Conservation (phyloP, 805 yeast species). For the Vanderwaltozyma verrucispora region DNA sequence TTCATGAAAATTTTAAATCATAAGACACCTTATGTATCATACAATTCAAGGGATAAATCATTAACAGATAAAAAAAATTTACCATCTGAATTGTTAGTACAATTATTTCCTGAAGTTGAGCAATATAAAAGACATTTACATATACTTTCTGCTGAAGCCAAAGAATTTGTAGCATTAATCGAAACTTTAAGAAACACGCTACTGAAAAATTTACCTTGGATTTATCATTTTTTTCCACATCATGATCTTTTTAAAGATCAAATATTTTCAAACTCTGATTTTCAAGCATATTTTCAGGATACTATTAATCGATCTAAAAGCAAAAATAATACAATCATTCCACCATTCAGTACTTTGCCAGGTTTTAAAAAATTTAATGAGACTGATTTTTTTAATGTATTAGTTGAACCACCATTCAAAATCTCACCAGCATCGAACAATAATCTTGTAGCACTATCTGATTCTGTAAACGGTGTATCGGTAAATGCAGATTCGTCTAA, state of each 20-base stretch:
- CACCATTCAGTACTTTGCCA: slow-evolving; percentile 10
- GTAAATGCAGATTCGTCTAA: not conserved
- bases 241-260: slow-evolving; percentile 23
- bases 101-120: slow-evolving; percentile 26
- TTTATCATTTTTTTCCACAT: slow-evolving; percentile 21
- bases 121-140: slow-evolving; percentile 10
- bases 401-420: slow-evolving; percentile 9
- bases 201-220: slow-evolving; percentile 20
- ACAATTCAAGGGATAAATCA: not conserved
- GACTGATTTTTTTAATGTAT: slow-evolving; percentile 5
- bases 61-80: slow-evolving; percentile 2
- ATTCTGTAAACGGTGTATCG: not conserved
- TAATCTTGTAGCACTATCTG: not conserved
- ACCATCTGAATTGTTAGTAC: slow-evolving; percentile 13
- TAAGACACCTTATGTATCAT: slow-evolving; percentile 8
- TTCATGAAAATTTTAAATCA: slow-evolving; percentile 14
- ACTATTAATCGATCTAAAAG: not conserved
- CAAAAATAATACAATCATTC: not conserved
- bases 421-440: not conserved
- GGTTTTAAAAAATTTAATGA: slow-evolving; percentile 4
- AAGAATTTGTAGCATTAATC: slow-evolving; percentile 15
- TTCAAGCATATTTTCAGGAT: slow-evolving; percentile 15
- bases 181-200: slow-evolving; percentile 16
- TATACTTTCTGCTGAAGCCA: slow-evolving; percentile 8
- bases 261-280: slow-evolving; percentile 16